These are phyloP conservation scores for Quercus tomentella DNA, from an alignment of 331 rosid genomes.

Conservation along the genomic window DNA sequence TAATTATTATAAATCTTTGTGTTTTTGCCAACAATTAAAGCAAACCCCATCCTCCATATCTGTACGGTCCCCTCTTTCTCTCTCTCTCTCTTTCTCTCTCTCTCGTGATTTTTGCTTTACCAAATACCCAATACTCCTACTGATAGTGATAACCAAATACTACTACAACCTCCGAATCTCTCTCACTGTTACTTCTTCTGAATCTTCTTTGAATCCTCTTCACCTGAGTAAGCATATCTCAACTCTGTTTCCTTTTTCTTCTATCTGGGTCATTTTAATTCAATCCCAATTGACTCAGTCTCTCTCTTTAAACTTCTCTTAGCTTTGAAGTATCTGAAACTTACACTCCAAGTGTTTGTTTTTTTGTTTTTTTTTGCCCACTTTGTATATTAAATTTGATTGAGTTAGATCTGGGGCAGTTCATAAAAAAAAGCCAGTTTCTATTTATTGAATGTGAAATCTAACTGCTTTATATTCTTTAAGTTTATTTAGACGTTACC, in stretches of 20 bases:
- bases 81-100: background rate
- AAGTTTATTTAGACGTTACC: slow-evolving; percentile 15
- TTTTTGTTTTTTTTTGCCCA: background rate
- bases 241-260: background rate
- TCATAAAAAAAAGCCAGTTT: slow-evolving; percentile 20
- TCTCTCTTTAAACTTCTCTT: slow-evolving; percentile 12
- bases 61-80: background rate
- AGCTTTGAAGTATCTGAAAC: slow-evolving; percentile 25
- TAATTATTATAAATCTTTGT: background rate
- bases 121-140: background rate
- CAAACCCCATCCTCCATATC: slow-evolving; percentile 9
- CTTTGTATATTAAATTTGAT: slow-evolving; percentile 19
- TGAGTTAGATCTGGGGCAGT: slow-evolving; percentile 43
- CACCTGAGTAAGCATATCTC: slow-evolving; percentile 14
- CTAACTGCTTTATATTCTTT: slow-evolving; percentile 3
- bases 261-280: background rate
- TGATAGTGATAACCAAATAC: background rate
- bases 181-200: slow-evolving; percentile 2
- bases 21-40: slow-evolving; percentile 30
- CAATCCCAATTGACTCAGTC: background rate
- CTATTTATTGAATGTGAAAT: slow-evolving; percentile 26
- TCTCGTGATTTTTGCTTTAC: background rate
- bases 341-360: slow-evolving; percentile 16
- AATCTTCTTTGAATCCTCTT: slow-evolving; percentile 23
- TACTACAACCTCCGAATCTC: background rate